phyloP scores from a whole-genome alignment of 106 monocot genomes.

The Xerophyta viscosa region DNA sequence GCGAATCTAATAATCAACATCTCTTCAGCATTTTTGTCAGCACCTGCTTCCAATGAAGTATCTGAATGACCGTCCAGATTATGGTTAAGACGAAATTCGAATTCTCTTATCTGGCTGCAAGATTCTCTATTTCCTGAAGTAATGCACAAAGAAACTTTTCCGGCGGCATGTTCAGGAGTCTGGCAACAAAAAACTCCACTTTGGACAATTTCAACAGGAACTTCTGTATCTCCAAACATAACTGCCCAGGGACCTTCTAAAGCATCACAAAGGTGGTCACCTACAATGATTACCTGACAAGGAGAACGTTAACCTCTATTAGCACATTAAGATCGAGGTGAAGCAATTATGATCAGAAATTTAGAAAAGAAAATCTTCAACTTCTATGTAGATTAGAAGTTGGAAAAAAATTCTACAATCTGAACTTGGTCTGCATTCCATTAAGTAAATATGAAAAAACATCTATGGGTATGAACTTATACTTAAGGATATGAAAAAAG shows the following conservation, averaged over 20 bases:
- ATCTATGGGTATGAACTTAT: too few species aligned
- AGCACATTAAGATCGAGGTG: background rate
- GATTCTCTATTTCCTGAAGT: constrained; percentile 57
- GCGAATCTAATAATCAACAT: constrained; percentile 33
- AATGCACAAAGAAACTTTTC: constrained; percentile 44
- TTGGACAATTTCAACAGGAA: constrained; percentile 51
- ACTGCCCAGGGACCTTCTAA: constrained; percentile 31
- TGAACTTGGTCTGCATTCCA: too few species aligned
- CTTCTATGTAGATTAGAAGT: too few species aligned
- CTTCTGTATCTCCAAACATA: constrained; percentile 66
- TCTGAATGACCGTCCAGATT: constrained; percentile 4
- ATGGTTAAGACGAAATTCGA: constrained; percentile 38
- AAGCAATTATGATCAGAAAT: background rate
- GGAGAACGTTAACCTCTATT: background rate
- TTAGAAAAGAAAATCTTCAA: too few species aligned
- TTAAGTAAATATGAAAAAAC: too few species aligned
- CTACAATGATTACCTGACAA: constrained; percentile 46
- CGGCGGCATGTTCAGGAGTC: constrained; percentile 39
- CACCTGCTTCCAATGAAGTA: constrained; percentile 2
- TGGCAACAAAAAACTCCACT: constrained; percentile 53
- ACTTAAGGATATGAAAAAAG: too few species aligned
- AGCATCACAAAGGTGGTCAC: constrained; percentile 51
- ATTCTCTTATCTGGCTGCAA: constrained; percentile 61
- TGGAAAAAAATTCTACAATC: too few species aligned
- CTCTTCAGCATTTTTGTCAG: constrained; percentile 27